Evolutionary conservation across 2,329 filamentous ascomycete genomes (phyloP), one percentile per base, ranked within the genome.

Genomic region (Botrytis sinoallii): DNA sequence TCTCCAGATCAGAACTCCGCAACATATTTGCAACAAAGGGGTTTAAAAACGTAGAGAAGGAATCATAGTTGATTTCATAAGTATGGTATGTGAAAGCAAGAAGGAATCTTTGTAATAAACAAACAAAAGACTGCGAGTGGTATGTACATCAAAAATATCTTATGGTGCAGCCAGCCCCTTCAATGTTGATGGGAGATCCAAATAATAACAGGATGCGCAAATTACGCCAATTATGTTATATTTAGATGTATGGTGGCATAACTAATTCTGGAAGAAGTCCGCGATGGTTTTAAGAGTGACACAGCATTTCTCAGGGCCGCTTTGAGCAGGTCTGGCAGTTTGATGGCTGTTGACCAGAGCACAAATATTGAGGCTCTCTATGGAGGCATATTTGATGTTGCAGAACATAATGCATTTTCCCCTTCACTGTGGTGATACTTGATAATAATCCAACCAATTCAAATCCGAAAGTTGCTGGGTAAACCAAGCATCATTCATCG

Each of bases 401-500:
- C 52, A 57, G 52, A 18, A 18, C 14, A 57, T 9, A 9, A 9
- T 57, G 6, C 6, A 18, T 29, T 57, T 57, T 57, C 18, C 3
- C 9, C 25, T 40, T 63, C 60, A 63, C 60, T 57, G 6, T 57
- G 60, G 66, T 10, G 66, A n/a, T 22, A n/a, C n/a, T 57, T 72
- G 61, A n/a, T 52, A 55, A 57, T 66, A 72, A 32, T 73, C 64
- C 29, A 73, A 29, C 71, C 71, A 73, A 25, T 59, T 73, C 40
- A 73, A 32, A 29, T 70, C 64, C 22, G 65, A 68, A 10, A 69
- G 52, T 48, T 73, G 71, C 40, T 73, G 63, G 1, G 71, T 69
- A 32, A 73, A 73, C 71, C 71, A 73, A 32, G 71, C 52, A 48
- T 73, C 64, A 46, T 69, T 48, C 29, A 73, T 57, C 18, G 71